These are phyloP conservation scores for Stentor coeruleus DNA, from an alignment of 73 alveolate genomes.

Conservation along the genomic window DNA sequence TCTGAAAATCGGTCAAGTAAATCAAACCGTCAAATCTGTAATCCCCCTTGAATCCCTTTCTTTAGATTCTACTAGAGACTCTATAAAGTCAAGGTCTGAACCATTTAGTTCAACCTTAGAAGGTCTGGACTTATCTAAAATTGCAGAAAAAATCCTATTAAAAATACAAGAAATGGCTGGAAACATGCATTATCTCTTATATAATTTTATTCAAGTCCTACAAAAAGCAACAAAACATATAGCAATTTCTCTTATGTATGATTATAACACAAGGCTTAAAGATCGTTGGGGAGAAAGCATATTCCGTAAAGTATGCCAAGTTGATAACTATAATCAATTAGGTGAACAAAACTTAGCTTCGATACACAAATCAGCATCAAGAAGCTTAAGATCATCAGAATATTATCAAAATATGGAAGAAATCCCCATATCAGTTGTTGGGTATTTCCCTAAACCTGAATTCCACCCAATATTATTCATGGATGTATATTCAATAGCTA, in stretches of 20 bases:
- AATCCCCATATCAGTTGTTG: slow-evolving; percentile 39
- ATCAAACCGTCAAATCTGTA: neutral
- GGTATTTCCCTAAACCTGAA: slow-evolving; percentile 52
- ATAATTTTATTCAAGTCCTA: slow-evolving; percentile 16
- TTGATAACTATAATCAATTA: slow-evolving; percentile 46
- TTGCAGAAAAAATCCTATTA: neutral
- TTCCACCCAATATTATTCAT: slow-evolving; percentile 63
- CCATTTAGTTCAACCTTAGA: neutral
- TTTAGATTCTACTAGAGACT: neutral
- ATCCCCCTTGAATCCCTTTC: neutral
- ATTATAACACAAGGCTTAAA: slow-evolving; percentile 5
- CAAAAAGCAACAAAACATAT: neutral
- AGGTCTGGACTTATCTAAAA: neutral
- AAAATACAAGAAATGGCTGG: slow-evolving; percentile 28
- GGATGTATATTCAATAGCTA: slow-evolving; percentile 56
- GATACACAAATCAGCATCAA: slow-evolving; percentile 41
- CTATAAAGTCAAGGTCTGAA: neutral
- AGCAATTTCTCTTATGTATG: neutral
- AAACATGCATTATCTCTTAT: slow-evolving; percentile 8
- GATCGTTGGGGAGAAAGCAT: slow-evolving; percentile 37
- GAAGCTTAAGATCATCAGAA: slow-evolving; percentile 41
- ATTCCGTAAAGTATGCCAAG: slow-evolving; percentile 34
- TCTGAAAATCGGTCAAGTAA: neutral
- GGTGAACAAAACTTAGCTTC: slow-evolving; percentile 51
- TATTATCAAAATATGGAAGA: slow-evolving; percentile 45